phyloP scores from a whole-genome alignment of 2,329 filamentous ascomycete species.

The Alternaria viburni region DNA sequence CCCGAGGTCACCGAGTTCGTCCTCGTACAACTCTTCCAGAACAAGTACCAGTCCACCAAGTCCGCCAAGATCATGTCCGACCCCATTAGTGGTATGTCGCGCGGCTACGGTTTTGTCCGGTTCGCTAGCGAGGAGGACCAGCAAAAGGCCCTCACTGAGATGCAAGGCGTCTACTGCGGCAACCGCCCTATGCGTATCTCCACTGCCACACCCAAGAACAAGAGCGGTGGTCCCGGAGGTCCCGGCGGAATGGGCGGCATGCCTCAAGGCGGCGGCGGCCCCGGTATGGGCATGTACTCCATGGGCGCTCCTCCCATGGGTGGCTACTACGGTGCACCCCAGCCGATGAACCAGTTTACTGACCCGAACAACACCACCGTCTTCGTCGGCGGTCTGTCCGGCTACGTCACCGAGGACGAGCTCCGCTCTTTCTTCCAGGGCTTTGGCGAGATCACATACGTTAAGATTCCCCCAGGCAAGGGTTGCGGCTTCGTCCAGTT shows the following conservation, averaged over 20 bases:
- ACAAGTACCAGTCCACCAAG: conserved; percentile 95
- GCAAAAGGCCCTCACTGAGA: conserved; percentile 93
- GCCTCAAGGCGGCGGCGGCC: conserved; percentile 49
- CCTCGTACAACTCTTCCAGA: conserved; percentile 94
- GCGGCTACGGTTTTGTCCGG: conserved; percentile 96
- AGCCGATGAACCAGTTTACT: conserved; percentile 99
- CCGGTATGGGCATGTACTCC: conserved; percentile 67
- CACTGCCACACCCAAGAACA: conserved; percentile 96
- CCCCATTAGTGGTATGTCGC: conserved; percentile 95
- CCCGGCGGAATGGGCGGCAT: conserved; percentile 60
- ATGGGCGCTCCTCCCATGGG: conserved; percentile 72
- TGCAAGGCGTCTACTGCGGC: conserved; percentile 99
- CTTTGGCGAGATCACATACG: conserved; percentile 98
- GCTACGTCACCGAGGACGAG: conserved; percentile 98
- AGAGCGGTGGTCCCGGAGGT: conserved; percentile 61
- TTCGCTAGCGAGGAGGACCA: conserved; percentile 96
- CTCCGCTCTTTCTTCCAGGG: conserved; percentile 99
- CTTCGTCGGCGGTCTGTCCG: conserved; percentile 94
- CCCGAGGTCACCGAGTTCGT: conserved; percentile 99
- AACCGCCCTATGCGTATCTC: conserved; percentile 99
- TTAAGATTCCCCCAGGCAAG: conserved; percentile 99
- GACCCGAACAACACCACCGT: conserved; percentile 99
- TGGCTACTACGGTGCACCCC: conserved; percentile 68
- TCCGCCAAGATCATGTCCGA: conserved; percentile 99
- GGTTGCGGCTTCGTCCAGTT: conserved; percentile 99